Evolutionary conservation across 352 stramenopile species (phyloP).

Genomic region (Phytophthora hybrid): DNA sequence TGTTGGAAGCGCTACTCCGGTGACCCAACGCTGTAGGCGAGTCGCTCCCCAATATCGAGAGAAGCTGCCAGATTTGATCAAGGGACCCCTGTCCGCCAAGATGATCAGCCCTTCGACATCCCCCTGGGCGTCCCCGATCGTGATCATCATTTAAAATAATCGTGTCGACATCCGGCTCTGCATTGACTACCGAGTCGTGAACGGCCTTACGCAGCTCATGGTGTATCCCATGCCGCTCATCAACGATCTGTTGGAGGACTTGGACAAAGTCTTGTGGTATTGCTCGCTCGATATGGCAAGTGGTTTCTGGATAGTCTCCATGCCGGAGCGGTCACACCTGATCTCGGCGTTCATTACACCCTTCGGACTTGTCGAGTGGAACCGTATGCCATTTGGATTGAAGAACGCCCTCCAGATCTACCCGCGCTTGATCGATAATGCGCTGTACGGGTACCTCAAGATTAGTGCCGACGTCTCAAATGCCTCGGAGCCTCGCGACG

Average conservation of each 20-base stretch:
- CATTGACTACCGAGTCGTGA: constrained; percentile 27
- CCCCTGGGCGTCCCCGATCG: constrained; percentile 44
- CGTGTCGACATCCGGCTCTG: constrained; percentile 44
- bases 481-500: too few species aligned
- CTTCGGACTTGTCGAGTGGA: constrained; percentile 19
- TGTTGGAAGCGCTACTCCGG: too few species aligned
- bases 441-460: too few species aligned
- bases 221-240: constrained; percentile 39
- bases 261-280: constrained; percentile 27
- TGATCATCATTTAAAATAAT: constrained; percentile 54
- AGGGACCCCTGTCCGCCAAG: constrained; percentile 26
- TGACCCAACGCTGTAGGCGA: too few species aligned
- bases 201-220: constrained; percentile 17
- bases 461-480: too few species aligned
- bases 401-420: constrained; percentile 36
- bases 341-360: constrained; percentile 13
- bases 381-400: constrained; percentile 19
- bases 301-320: constrained; percentile 21
- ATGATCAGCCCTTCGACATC: constrained; percentile 32
- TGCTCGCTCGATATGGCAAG: constrained; percentile 31
- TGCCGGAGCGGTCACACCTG: constrained; percentile 13
- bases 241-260: constrained; percentile 22
- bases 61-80: constrained; percentile 37
- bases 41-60: constrained; percentile 29
- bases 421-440: constrained; percentile 1